Base-by-base conservation (phyloP, 768 basidiomycete species). In the Ramaria sp. region DNA sequence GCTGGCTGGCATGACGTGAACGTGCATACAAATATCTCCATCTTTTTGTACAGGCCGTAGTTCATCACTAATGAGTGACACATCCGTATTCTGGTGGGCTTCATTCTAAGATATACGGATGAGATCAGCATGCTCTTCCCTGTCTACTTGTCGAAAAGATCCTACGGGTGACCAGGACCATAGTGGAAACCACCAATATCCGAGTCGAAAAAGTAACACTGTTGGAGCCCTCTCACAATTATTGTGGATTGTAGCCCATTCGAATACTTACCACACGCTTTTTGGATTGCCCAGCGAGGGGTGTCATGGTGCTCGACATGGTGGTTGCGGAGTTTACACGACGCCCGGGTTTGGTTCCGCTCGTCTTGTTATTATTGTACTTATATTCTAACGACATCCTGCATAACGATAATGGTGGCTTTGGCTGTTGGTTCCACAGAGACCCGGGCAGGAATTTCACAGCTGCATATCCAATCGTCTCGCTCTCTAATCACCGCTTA, bases 141-240 rank as follows among this genome's bases (percentile, higher is more conserved):
- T 53, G 43, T 50, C 10, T 47, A 30, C 45, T 43, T 43, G 20
- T 54, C 6, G 19, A 27, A 17, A 11, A 4, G 24, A 15, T 66
- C 82, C 64, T 71, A 90, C 85, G 93, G 91, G 69, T 97, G 93
- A 6, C 92, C 94, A 57, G 87, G 91, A n/a, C 93, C 93, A 84
- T 96, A 94, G 70, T 98, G 96, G 69, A 97, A 99, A 52, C 96
- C 95, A 22, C 96, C 95, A 70, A 99, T 94, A 68, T 99, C 95
- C 33, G 93, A 95, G 72, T 99, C 95, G 74, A 94, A 99, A 78
- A 99, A 99, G 76, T 99, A 99, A 68, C 95, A 98, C 89, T 96
- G 11, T 7, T 4, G 17, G 13, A 2, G 19, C 13, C 9, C 13
- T 3, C 34, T 37, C 9, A 37, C 7, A 52, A 33, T 30, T 12